Evolutionary conservation across 1,284 basidiomycete genomes (phyloP).

Genomic region (Malassezia restricta): DNA sequence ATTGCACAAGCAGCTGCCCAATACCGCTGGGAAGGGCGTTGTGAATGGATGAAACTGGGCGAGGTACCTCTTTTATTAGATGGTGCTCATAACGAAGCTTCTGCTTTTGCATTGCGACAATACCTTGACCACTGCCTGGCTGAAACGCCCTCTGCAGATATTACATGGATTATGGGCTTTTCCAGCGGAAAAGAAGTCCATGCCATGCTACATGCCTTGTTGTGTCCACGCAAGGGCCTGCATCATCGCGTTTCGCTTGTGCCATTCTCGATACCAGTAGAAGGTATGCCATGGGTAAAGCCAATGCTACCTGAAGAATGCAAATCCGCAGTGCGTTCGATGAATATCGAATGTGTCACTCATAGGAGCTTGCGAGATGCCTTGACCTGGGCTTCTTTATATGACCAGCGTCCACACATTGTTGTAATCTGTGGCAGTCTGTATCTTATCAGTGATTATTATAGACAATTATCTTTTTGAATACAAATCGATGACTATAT

Average conservation of each 20-base stretch:
- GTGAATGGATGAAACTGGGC: conserved; percentile 57
- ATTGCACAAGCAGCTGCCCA: background rate
- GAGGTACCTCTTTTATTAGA: conserved; percentile 56
- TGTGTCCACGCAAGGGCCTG: conserved; percentile 2
- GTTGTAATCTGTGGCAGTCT: conserved; percentile 37
- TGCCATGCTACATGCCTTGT: conserved; percentile 24
- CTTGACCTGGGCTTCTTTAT: background rate
- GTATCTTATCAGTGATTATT: conserved; percentile 39
- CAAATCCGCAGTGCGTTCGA: background rate
- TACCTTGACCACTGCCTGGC: conserved; percentile 54
- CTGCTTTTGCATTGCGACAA: conserved; percentile 57
- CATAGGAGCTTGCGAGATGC: background rate
- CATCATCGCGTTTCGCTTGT: conserved; percentile 28
- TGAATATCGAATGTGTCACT: background rate
- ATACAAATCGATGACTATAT: background rate
- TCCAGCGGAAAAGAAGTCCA: conserved; percentile 33
- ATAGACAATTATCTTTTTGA: conserved; percentile 9
- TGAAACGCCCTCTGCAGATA: conserved; percentile 4
- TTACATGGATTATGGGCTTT: conserved; percentile 37
- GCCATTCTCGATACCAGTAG: conserved; percentile 32
- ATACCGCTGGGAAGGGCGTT: conserved; percentile 64
- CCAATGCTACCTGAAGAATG: conserved; percentile 15
- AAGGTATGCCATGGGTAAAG: conserved; percentile 44
- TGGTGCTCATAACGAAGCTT: conserved; percentile 89
- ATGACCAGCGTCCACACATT: conserved; percentile 4